Evolutionary conservation across 164 flowering plant species (phyloP), one percentile per base, ranked within the genome.

Genomic region (Vitis rotundifolia): DNA sequence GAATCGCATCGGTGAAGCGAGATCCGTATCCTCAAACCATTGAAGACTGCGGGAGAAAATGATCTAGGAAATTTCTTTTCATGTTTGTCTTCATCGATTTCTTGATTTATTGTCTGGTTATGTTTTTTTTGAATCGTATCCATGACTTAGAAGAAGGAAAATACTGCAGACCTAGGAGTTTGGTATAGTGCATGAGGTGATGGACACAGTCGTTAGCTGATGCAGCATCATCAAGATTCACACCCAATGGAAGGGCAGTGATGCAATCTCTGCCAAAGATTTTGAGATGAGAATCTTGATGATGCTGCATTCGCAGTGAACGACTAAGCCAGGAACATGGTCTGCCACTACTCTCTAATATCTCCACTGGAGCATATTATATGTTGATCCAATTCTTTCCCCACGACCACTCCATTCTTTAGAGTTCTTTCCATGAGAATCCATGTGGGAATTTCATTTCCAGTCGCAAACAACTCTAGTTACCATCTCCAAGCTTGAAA

Each of bases 221-320:
- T 11, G 56, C n/a, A 53, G 56, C 56, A 11, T 53, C 56, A 13
- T 53, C 56, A 53, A 53, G 56, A 53, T 12, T 53, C 56, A 53
- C 56, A 53, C n/a, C n/a, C 53, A 51, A 51, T 51, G 53, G 53
- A 51, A 51, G 15, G 53, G 53, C 13, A 53, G 56, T 53, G 56
- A 53, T 53, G 53, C 56, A 12, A 13, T 53, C 56, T 13, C 53
- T 50, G 53, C 53, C 13, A 11, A 9, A 11, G 53, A 13, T 11
- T 53, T 53, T 53, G 56, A 53, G 15, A 5, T 53, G 56, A 13
- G 56, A 53, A 53, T 53, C 56, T 53, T 53, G 56, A 53, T 53
- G 56, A 53, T 53, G 56, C 56, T 53, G 56, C 56, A 53, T 53
- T 53, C n/a, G 56, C 56, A 53, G n/a, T 53, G 6, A 53, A 53